Percentiles rank a stretch among this genome's conserved stretches.
Conservation (phyloP, 805 yeast species). For the Monosporozyma unispora region DNA sequence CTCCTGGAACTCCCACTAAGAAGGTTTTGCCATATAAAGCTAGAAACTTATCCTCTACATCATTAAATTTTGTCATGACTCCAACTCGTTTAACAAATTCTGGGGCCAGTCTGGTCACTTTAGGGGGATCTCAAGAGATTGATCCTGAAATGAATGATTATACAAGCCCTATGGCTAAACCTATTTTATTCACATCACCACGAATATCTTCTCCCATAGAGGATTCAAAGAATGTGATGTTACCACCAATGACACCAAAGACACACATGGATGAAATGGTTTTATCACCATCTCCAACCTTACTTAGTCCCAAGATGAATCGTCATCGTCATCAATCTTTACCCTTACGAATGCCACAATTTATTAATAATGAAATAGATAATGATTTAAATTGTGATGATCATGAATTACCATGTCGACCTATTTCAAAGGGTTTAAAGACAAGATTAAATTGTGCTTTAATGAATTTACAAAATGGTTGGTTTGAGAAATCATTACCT, state of each 20-base stretch:
- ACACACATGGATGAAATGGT: constrained; percentile 23
- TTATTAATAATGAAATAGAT: not conserved
- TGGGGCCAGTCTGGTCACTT: not conserved
- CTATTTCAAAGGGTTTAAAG: constrained; percentile 33
- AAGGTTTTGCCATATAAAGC: constrained; percentile 11
- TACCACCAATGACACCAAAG: constrained; percentile 29
- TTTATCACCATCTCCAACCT: constrained; percentile 27
- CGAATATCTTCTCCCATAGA: not conserved
- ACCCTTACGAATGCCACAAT: not conserved
- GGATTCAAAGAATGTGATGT: constrained; percentile 9
- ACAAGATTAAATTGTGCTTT: constrained; percentile 37
- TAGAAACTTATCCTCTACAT: constrained; percentile 14
- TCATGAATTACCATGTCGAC: constrained; percentile 12
- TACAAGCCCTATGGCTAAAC: not conserved
- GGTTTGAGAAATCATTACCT: constrained; percentile 24
- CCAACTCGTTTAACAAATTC: constrained; percentile 11
- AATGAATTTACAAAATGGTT: constrained; percentile 32
- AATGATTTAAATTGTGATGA: not conserved
- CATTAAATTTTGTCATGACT: constrained; percentile 17
- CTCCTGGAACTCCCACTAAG: constrained; percentile 9
- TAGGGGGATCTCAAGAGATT: constrained; percentile 1
- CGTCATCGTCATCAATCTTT: not conserved
- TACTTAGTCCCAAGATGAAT: constrained; percentile 18
- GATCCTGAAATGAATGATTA: no score
- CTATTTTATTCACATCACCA: not conserved